These are phyloP conservation scores for Pyrrhoderma lamaoense DNA, from an alignment of 1,284 basidiomycete genomes.

Conservation along the genomic window DNA sequence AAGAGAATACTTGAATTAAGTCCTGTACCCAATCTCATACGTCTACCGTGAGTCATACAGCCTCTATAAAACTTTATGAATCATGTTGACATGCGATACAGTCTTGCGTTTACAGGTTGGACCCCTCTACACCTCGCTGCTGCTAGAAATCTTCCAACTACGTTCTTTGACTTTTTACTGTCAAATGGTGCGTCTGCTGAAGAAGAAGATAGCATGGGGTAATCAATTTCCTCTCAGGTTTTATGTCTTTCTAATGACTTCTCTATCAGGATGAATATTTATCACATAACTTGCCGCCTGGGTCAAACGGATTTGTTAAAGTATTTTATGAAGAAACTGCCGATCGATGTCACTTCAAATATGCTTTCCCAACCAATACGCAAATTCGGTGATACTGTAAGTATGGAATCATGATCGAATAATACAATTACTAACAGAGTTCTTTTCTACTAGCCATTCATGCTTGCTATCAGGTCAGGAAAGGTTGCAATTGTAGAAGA, in stretches of 20 bases:
- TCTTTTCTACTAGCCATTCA: conserved; percentile 36
- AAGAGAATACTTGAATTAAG: conserved; percentile 6
- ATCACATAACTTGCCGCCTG: conserved; percentile 36
- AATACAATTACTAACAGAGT: background rate
- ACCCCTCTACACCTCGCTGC: conserved; percentile 39
- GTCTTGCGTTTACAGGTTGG: conserved; percentile 34
- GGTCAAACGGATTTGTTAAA: conserved; percentile 30
- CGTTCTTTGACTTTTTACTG: conserved; percentile 44
- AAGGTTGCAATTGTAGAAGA: conserved; percentile 26
- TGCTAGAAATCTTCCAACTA: conserved; percentile 23
- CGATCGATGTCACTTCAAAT: conserved; percentile 35
- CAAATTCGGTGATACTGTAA: conserved; percentile 37
- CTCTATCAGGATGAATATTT: conserved; percentile 43
- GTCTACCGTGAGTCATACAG: conserved; percentile 12
- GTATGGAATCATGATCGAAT: conserved; percentile 15
- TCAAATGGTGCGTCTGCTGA: conserved; percentile 38
- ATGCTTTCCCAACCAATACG: conserved; percentile 42
- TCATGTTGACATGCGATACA: background rate
- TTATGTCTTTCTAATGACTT: background rate
- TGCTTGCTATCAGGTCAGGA: conserved; percentile 36
- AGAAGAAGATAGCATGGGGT: conserved; percentile 40
- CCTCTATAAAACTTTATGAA: conserved; percentile 24
- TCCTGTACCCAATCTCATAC: conserved; percentile 5
- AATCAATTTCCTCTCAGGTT: conserved; percentile 18
- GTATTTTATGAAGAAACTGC: conserved; percentile 40